Conservation (phyloP, 2,329 filamentous ascomycete genomes). For the Zarea fungicola region DNA sequence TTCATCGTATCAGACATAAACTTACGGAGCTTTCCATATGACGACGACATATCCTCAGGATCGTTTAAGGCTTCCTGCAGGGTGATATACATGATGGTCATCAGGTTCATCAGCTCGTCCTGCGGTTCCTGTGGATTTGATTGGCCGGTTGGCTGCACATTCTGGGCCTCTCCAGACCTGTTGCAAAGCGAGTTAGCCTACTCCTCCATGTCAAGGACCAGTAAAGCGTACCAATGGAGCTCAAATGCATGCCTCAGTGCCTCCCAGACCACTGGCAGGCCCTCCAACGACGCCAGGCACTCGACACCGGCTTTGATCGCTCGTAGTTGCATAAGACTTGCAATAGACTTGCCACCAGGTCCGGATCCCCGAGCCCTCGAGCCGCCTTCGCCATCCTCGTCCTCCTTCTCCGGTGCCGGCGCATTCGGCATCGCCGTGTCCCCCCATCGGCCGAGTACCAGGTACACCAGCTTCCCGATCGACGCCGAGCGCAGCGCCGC, state of each 20-base stretch:
- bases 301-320: slow-evolving; percentile 52
- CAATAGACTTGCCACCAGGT: slow-evolving; percentile 41
- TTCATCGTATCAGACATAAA: slow-evolving; percentile 15
- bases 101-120: slow-evolving; percentile 57
- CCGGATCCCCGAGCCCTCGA: neutral
- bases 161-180: slow-evolving; percentile 45
- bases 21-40: slow-evolving; percentile 48
- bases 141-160: slow-evolving; percentile 22
- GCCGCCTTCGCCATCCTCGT: neutral
- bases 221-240: slow-evolving; percentile 42
- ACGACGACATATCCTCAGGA: slow-evolving; percentile 40
- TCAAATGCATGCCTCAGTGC: slow-evolving; percentile 46
- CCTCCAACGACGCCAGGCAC: slow-evolving; percentile 46
- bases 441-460: slow-evolving; percentile 66
- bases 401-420: slow-evolving; percentile 27
- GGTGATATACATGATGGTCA: slow-evolving; percentile 57
- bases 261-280: slow-evolving; percentile 47
- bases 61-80: slow-evolving; percentile 54
- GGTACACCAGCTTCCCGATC: slow-evolving; percentile 54
- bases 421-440: slow-evolving; percentile 54
- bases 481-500: slow-evolving; percentile 45
- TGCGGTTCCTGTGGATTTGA: slow-evolving; percentile 46
- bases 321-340: slow-evolving; percentile 51
- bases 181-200: too few relatives aligned
- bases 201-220: too few relatives aligned